These are phyloP conservation scores for Limnanthes douglasii DNA, from an alignment of 345 rosid genomes.

Conservation along the genomic window DNA sequence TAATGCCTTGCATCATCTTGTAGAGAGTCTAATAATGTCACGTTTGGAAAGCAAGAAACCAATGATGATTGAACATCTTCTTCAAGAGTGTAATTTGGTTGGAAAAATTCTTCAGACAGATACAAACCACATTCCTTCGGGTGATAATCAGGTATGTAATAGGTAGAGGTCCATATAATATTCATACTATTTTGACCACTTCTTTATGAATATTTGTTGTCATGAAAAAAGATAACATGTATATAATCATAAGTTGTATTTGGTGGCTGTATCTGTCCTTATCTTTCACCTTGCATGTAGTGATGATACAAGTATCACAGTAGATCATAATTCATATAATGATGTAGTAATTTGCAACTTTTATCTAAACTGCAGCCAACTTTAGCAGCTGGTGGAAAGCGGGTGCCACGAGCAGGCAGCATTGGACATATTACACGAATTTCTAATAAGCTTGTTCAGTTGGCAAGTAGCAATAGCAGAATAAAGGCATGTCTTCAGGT, in stretches of 20 bases:
- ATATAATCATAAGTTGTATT: too few species aligned
- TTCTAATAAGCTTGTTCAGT: constrained; percentile 71
- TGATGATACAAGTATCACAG: too few species aligned
- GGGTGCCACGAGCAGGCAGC: constrained; percentile 77
- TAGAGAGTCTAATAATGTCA: constrained; percentile 65
- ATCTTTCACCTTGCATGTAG: too few species aligned
- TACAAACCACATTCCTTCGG: constrained; percentile 44
- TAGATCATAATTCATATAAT: too few species aligned
- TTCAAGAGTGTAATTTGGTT: constrained; percentile 66
- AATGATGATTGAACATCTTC: constrained; percentile 50
- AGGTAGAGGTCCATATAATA: too few species aligned
- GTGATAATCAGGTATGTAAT: constrained; percentile 35
- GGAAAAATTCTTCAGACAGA: constrained; percentile 65
- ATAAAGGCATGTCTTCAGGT: constrained; percentile 73
- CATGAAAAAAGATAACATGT: background rate
- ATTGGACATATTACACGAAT: constrained; percentile 84
- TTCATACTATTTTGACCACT: too few species aligned
- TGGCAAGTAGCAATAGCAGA: constrained; percentile 39
- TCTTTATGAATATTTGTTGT: too few species aligned
- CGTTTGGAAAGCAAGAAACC: constrained; percentile 74
- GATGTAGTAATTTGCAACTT: constrained; percentile 2
- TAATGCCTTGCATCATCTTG: constrained; percentile 91
- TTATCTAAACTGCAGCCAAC: constrained; percentile 48
- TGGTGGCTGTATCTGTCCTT: background rate
- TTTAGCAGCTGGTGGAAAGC: constrained; percentile 56